These are phyloP conservation scores for Fraxinus albicans DNA, from an alignment of 305 asterid species.

Conservation along the genomic window DNA sequence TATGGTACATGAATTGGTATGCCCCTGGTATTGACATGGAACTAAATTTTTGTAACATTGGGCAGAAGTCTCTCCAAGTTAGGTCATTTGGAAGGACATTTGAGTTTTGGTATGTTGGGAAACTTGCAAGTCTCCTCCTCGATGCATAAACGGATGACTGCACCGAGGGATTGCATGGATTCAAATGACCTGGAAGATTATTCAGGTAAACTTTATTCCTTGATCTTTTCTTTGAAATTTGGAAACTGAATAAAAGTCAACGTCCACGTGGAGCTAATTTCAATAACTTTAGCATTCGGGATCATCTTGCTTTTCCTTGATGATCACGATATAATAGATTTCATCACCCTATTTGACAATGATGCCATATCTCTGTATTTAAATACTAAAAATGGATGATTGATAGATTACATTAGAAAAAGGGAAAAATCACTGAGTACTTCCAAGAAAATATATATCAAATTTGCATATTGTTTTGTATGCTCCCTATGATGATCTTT, in stretches of 20 bases:
- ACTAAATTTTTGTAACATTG: slow-evolving; percentile 10
- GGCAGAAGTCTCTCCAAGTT: slow-evolving; percentile 19
- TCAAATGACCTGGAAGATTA: slow-evolving; percentile 47
- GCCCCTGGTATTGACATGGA: neutral
- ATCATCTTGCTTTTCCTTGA: neutral
- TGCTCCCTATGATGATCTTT: slow-evolving; percentile 5
- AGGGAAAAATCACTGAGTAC: neutral
- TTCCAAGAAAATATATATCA: neutral
- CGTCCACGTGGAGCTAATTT: slow-evolving; percentile 5
- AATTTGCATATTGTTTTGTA: neutral
- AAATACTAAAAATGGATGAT: neutral
- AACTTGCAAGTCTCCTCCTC: slow-evolving; percentile 44
- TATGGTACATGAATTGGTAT: neutral
- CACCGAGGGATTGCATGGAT: slow-evolving; percentile 43
- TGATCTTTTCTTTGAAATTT: slow-evolving; percentile 5
- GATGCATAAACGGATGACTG: slow-evolving; percentile 56
- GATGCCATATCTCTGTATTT: neutral
- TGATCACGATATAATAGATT: neutral
- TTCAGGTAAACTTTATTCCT: slow-evolving; percentile 34
- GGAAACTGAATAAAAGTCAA: neutral
- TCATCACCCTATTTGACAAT: neutral
- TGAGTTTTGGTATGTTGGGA: slow-evolving; percentile 44
- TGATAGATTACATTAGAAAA: neutral
- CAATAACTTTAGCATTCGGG: neutral
- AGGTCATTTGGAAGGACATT: slow-evolving; percentile 11